These are phyloP conservation scores for Detonula confervacea DNA, from an alignment of 352 stramenopile species.

Conservation along the genomic window DNA sequence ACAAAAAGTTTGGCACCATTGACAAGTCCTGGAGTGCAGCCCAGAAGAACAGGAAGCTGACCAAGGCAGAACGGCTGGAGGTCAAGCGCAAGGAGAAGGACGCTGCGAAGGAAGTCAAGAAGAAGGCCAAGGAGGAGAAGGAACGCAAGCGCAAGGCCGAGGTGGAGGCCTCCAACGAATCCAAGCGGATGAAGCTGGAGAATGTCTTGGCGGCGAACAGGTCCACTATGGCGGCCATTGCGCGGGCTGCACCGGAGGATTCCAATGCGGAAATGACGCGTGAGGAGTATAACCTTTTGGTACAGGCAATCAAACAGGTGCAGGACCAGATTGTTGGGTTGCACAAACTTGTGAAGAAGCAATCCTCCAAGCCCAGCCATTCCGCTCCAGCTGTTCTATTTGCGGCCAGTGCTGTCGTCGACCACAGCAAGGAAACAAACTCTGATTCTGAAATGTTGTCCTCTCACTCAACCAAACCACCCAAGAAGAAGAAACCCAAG, in stretches of 20 bases:
- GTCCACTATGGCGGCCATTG: conserved; percentile 59
- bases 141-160: conserved; percentile 66
- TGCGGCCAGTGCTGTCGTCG: background rate
- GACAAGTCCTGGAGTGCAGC: conserved; percentile 64
- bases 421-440: background rate
- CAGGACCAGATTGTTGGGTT: conserved; percentile 74
- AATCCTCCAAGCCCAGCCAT: too few relatives aligned
- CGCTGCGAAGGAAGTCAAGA: conserved; percentile 50
- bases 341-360: conserved; percentile 68
- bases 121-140: conserved; percentile 59
- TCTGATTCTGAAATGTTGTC: conserved; percentile 3
- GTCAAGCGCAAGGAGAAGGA: conserved; percentile 57
- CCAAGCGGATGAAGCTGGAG: conserved; percentile 57
- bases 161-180: conserved; percentile 37
- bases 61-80: conserved; percentile 60
- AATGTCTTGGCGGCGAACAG: conserved; percentile 66
- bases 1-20: conserved; percentile 76
- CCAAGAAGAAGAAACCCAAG: conserved; percentile 74
- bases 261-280: conserved; percentile 53
- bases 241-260: conserved; percentile 44
- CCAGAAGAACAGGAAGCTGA: conserved; percentile 57
- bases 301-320: conserved; percentile 73
- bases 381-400: conserved; percentile 44
- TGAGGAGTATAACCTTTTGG: conserved; percentile 74
- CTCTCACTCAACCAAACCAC: conserved; percentile 24